Conservation (phyloP, 2,329 filamentous ascomycete genomes). For the Conoideocrella luteorostrata region DNA sequence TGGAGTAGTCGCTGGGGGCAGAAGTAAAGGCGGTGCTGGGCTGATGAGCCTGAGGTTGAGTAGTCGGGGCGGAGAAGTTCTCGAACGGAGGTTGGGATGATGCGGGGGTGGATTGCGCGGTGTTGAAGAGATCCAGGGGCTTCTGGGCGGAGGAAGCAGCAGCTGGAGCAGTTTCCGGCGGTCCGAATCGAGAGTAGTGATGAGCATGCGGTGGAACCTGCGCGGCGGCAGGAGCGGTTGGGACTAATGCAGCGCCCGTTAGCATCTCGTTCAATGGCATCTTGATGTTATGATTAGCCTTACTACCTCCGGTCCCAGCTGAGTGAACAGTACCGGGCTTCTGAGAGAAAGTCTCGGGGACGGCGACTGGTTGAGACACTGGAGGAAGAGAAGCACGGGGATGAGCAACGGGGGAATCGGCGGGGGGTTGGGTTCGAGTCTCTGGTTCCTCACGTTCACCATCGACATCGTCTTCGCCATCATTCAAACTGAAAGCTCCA, state of each 20-base stretch:
- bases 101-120: constrained; percentile 54
- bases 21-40: constrained; percentile 64
- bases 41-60: constrained; percentile 52
- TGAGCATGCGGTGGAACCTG: constrained; percentile 53
- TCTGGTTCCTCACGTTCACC: constrained; percentile 93
- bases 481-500: constrained; percentile 87
- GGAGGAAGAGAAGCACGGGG: constrained; percentile 85
- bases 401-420: constrained; percentile 81
- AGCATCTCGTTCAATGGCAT: constrained; percentile 12
- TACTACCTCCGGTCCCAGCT: constrained; percentile 27
- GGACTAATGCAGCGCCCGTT: constrained; percentile 21
- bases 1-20: constrained; percentile 71
- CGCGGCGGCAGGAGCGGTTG: constrained; percentile 12
- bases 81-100: constrained; percentile 53
- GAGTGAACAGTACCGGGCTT: constrained; percentile 40
- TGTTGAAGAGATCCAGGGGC: constrained; percentile 75
- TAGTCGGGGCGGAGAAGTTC: constrained; percentile 50
- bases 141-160: constrained; percentile 57
- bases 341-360: constrained; percentile 51
- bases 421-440: constrained; percentile 86
- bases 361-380: constrained; percentile 46
- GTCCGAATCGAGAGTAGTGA: constrained; percentile 66
- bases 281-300: constrained; percentile 14
- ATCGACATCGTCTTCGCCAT: constrained; percentile 80
- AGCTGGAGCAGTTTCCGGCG: constrained; percentile 50